Base-by-base conservation (phyloP, 192 early-diverging fungal genomes). In the Gorgonomyces haynaldii region DNA sequence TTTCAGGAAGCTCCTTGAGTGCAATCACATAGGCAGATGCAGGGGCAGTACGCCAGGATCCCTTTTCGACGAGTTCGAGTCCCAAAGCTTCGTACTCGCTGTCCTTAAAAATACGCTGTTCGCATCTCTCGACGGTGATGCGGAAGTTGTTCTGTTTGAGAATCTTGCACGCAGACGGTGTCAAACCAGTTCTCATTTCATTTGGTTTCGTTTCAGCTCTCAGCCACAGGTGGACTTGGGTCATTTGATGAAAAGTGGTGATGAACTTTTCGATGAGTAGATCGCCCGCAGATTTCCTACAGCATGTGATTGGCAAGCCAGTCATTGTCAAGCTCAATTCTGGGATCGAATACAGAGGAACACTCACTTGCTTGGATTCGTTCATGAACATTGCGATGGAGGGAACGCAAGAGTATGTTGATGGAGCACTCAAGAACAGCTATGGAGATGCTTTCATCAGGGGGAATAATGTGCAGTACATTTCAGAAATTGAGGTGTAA, bases 401-500 rank as follows among this genome's bases (percentile, higher is more conserved):
- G 66, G 78, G 91, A 46, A 94, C 91, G 3, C 82, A 94, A 53
- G 94, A 98, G 65, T 94, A 84, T 42, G 91, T 94, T 22, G 83
- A 93, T 58, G 94, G 94, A n/a, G 69, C 84, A 43, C 65, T 89
- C 25, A 91, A 84, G 49, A 91, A 94, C 69, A 81, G 70, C 42
- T 98, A 92, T 58, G 91, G 91, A 17, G 94, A 98, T 50, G 81
- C 81, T 1, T 98, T 98, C 64, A 89, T 98, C 64, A 84, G 94
- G 7, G 94, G 94, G 47, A 98, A 98, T 68, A 95, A 95, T 61
- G 87, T n/a, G n/a, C n/a, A n/a, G n/a, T n/a, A n/a, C n/a, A n/a
- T n/a, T n/a, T n/a, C n/a, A n/a, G n/a, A n/a, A n/a, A n/a, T n/a
- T n/a, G n/a, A n/a, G n/a, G n/a, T n/a, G n/a, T n/a, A n/a, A n/a